Evolutionary conservation across 441 rosid genomes (phyloP).

Genomic region (Flueggea neowawraea): DNA sequence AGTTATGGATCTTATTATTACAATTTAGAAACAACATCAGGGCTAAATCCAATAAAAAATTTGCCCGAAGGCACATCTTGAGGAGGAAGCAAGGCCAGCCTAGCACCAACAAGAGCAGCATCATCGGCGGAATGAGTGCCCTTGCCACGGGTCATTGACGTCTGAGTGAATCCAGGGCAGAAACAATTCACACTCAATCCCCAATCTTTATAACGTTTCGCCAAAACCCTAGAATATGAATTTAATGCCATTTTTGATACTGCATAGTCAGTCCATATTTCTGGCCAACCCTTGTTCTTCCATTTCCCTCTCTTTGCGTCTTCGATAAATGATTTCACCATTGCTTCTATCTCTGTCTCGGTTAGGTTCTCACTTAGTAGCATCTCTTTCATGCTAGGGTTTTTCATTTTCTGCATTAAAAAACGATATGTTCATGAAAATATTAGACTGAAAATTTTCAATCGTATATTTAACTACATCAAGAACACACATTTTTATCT

Average conservation of each 20-base stretch:
- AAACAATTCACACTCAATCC: conserved; percentile 59
- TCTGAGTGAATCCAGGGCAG: conserved; percentile 87
- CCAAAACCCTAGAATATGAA: conserved; percentile 67
- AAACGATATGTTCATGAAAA: not conserved
- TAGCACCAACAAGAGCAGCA: conserved; percentile 40
- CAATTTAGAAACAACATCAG: conserved; percentile 32
- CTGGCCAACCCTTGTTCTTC: conserved; percentile 79
- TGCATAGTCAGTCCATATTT: conserved; percentile 80
- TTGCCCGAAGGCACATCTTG: conserved; percentile 41
- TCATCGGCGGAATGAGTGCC: conserved; percentile 68
- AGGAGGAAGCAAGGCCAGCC: conserved; percentile 54
- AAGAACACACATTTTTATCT: no score
- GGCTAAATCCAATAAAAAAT: conserved; percentile 43
- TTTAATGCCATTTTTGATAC: conserved; percentile 86
- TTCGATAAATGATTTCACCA: conserved; percentile 38
- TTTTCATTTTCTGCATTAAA: conserved; percentile 60
- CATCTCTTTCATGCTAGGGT: conserved; percentile 39
- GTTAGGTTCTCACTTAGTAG: conserved; percentile 39
- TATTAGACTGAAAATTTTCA: no score
- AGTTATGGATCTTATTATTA: not conserved
- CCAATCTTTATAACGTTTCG: conserved; percentile 28
- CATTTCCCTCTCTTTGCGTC: conserved; percentile 57
- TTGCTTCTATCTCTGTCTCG: conserved; percentile 40
- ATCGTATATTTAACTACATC: no score
- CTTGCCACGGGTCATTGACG: conserved; percentile 72